Base-by-base conservation (phyloP, 2,329 filamentous ascomycete genomes). In the Phymatotrichopsis omnivora region DNA sequence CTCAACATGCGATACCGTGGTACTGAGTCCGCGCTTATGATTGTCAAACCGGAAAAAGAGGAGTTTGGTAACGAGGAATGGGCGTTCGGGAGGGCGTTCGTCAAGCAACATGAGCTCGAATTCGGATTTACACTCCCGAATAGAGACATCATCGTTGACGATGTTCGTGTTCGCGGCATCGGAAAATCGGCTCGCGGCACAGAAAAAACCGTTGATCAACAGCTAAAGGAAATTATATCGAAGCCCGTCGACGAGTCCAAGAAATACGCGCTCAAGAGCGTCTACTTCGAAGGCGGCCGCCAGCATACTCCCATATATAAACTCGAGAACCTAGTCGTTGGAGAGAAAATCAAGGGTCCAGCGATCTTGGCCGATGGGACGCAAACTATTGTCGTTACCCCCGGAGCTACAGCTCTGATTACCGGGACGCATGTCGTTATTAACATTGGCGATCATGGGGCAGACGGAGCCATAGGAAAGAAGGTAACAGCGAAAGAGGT, bases 1-100 rank as follows among this genome's bases (percentile, higher is more conserved):
- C 74, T 96, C 45, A 94, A 95, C 61, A 86, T 95, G 80, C 72
- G 87, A 46, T 94, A 94, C 59, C 76, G 85, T 27, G 86, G 86
- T 8, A 94, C 86, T 0, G 86, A 94, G 61, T 93, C 85, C 6
- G 84, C 86, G 1, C 71, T 94, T 31, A 95, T 94, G 86, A 76
- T 93, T 36, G 67, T 91, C 53, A 85, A 81, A 62, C 85, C 86
- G 0, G 72, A 64, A 2, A 65, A 71, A 28, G 73, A 77, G 39
- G 67, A 72, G 11, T 82, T 74, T 53, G 78, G 76, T 5, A 75
- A 83, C 19, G 49, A 42, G 43, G 74, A 80, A 7, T 93, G 83
- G 82, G 82, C 79, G 1, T 95, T 87, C 64, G 85, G 80, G 2
- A 75, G 79, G 54, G 86, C 85, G 0, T 95, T 96, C 58, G 70